These are phyloP conservation scores for Umbelopsis sp. DNA, from an alignment of 371 early-diverging fungal species.

Conservation along the genomic window DNA sequence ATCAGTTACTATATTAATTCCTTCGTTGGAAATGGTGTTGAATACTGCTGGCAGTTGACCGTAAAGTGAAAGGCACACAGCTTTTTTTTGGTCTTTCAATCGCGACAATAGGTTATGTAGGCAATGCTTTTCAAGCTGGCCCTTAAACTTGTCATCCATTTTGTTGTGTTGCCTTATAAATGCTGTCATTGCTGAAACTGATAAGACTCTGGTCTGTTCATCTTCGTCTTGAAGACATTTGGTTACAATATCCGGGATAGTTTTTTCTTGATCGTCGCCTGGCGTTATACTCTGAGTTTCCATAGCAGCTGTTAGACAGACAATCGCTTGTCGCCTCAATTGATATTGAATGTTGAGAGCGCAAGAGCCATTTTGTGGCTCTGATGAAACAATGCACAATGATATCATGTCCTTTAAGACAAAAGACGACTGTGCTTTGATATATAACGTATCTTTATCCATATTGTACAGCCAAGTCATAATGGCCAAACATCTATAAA, in stretches of 20 bases:
- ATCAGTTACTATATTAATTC: neutral
- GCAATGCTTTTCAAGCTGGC: neutral
- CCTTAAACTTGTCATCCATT: neutral
- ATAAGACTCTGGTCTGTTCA: neutral
- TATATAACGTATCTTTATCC: neutral
- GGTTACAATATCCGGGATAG: neutral
- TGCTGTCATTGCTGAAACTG: neutral
- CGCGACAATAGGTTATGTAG: neutral
- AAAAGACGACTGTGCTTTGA: neutral
- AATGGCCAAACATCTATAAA: neutral
- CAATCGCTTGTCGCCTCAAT: conserved; percentile 1
- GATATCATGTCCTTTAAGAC: neutral
- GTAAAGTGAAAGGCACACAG: neutral
- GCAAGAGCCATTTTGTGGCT: neutral
- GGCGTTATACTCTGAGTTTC: too few species aligned
- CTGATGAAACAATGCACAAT: neutral
- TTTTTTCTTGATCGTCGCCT: neutral
- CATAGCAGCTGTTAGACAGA: neutral
- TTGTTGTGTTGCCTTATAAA: neutral
- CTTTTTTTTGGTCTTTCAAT: neutral
- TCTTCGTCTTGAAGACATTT: neutral
- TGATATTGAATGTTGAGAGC: neutral
- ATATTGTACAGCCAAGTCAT: neutral
- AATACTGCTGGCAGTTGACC: neutral
- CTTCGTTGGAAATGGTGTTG: neutral